Base-by-base conservation (phyloP, 2,329 filamentous ascomycete species). In the Aspergillus sp. region DNA sequence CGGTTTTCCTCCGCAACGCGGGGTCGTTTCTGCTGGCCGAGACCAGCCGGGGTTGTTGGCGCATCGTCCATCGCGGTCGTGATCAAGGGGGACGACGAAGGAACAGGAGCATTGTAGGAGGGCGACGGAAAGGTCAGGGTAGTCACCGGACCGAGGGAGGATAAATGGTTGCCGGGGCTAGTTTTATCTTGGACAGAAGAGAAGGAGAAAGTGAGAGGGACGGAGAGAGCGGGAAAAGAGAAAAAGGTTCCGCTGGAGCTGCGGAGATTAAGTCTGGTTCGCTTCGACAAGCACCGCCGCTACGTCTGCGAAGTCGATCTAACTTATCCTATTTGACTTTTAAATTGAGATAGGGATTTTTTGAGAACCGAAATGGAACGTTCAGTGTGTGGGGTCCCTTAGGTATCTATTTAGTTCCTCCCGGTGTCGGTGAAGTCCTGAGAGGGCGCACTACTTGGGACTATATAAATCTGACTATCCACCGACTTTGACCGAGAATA, bases 1-100 rank as follows among this genome's bases (percentile, higher is more conserved):
- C 75, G 73, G 63, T 77, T 76, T 61, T 77, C 75, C 62, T 77
- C 75, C 26, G 75, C 72, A 58, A 77, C 73, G 47, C 75, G 74
- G 59, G 74, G 74, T 66, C 75, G 73, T 63, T 77, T 77, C 58
- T 69, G 69, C 47, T 71, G 69, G 60, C 70, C 69, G 29, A 57
- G 36, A 32, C 66, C 67, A 59, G 67, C 65, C 53, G 69, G 64
- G 24, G 64, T 69, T 54, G 69, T 63, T 49, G 63, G 56, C 39
- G 49, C 60, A 63, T 67, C 66, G 52, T 74, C 71, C 73, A 75
- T 74, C 53, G 55, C 67, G 63, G 59, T 61, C 59, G 58, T 60
- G 54, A 56, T 71, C 67, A 72, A 64, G 64, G 66, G 59, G 66
- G 66, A 45, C 64, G 63, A 55, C 56, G 63, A 45, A 62, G 58